Base-by-base conservation (phyloP, 1,284 basidiomycete species). In the Sanghuangporus baumii region DNA sequence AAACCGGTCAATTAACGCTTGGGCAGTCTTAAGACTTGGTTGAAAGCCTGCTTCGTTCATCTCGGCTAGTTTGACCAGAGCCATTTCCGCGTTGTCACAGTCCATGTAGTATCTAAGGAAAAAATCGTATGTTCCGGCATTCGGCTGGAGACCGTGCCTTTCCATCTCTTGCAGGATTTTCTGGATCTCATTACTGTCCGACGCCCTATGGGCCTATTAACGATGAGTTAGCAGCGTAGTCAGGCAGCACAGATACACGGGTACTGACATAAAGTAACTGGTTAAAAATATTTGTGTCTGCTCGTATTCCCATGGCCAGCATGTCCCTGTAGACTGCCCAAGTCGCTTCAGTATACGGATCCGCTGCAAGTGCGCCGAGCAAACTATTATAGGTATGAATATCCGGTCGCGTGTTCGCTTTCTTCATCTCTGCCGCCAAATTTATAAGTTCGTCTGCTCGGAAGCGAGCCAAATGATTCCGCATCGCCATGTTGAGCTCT, bases 281-380 rank as follows among this genome's bases (percentile, higher is more conserved):
- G 66, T 89, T 85, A 74, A 87, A 91, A 3, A 84, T 81, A 60
- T 80, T 76, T 2, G 78, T 67, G 64, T 86, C 79, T 1, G 86
- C 89, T 20, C 71, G 66, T 34, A 94, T 69, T 1, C 81, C 84
- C 57, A 83, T 69, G 14, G 80, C 74, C 23, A 78, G 61, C 81
- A 93, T 91, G 67, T 94, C 91, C 36, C 88, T 84, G 54, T 91
- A 76, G 31, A 91, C 81, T 6, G 89, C 90, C 76, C 84, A 83
- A 3, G 86, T 84, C 61, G 89, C 84, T 23, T 76, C 63, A 68
- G 75, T 74, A 16, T 78, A 68, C 36, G 77, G 71, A 14, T 71
- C 66, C 31, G 12, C 16, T 0, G 80, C 77, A 56, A 84, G 77
- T 34, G 80, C 76, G 5, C 74, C 70, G 26, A 91, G 73, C 1